These are phyloP conservation scores for Capillidium rhysosporum DNA, from an alignment of 371 early-diverging fungal species.

Conservation along the genomic window DNA sequence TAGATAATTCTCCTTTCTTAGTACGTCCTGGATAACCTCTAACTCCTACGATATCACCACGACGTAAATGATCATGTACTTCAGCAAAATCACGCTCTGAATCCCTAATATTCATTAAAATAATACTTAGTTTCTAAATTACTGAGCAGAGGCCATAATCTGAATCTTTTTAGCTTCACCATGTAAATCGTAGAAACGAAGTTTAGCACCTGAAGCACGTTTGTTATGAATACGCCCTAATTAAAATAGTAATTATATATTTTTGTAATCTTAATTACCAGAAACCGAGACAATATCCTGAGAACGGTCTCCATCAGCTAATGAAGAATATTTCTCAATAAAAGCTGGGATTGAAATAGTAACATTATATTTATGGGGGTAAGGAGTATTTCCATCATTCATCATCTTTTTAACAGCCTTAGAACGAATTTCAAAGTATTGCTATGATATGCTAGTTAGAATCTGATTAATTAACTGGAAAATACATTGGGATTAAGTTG, in stretches of 20 bases:
- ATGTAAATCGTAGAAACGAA: conserved; percentile 92
- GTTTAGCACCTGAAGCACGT: conserved; percentile 71
- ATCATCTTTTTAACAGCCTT: conserved; percentile 65
- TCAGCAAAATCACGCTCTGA: conserved; percentile 58
- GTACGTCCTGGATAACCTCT: conserved; percentile 84
- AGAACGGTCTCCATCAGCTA: conserved; percentile 50
- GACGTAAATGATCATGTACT: conserved; percentile 35
- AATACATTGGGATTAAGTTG: conserved; percentile 61
- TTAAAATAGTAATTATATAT: conserved; percentile 13
- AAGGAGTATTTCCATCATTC: conserved; percentile 62
- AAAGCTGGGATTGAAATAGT: conserved; percentile 62
- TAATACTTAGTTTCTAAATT: neutral
- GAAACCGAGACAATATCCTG: conserved; percentile 57
- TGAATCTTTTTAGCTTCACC: conserved; percentile 87
- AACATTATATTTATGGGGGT: conserved; percentile 97
- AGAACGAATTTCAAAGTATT: conserved; percentile 94
- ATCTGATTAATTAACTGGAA: neutral
- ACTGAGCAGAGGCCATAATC: conserved; percentile 65
- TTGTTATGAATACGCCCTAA: conserved; percentile 55
- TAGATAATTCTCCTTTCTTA: conserved; percentile 91
- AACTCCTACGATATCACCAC: conserved; percentile 9
- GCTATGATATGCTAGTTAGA: conserved; percentile 18
- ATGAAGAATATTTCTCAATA: conserved; percentile 52
- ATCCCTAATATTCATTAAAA: conserved; percentile 14
- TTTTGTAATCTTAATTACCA: conserved; percentile 16